Percentiles rank a stretch among this genome's conserved stretches.
phyloP scores from a whole-genome alignment of 352 stramenopile genomes.

The Globisporangium solare region DNA sequence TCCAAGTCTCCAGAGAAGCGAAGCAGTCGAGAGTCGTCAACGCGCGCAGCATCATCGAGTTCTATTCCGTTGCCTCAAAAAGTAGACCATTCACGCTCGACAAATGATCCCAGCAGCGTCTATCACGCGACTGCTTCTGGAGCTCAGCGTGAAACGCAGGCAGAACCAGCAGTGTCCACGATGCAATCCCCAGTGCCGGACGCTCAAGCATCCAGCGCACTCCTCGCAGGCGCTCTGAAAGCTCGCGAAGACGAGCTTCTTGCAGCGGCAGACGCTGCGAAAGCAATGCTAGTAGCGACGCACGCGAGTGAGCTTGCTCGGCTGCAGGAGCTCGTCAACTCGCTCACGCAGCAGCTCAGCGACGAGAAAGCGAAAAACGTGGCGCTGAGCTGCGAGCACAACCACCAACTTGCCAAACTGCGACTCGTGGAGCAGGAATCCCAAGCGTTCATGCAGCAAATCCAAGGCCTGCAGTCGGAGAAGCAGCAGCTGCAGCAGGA shows the following conservation, averaged over 20 bases:
- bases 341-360: constrained; percentile 7
- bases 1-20: constrained; percentile 10
- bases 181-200: constrained; percentile 1
- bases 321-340: constrained; percentile 6
- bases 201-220: neutral
- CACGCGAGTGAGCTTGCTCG: constrained; percentile 8
- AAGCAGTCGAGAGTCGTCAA: neutral
- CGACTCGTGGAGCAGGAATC: constrained; percentile 13
- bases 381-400: neutral
- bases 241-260: constrained; percentile 11
- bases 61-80: neutral
- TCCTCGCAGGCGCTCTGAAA: constrained; percentile 3
- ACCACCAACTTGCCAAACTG: neutral
- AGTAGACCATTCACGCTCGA: neutral
- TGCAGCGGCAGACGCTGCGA: constrained; percentile 4
- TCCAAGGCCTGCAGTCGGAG: constrained; percentile 14
- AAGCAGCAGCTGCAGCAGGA: constrained; percentile 10
- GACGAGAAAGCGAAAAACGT: constrained; percentile 4
- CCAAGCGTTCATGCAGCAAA: constrained; percentile 16
- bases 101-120: neutral
- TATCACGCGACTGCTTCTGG: neutral
- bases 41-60: neutral
- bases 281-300: neutral
- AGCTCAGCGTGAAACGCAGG: neutral
- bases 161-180: neutral